Evolutionary conservation across 2,329 filamentous ascomycete genomes (phyloP), one percentile per base, ranked within the genome.

Genomic region (Macroventuria anomochaeta): DNA sequence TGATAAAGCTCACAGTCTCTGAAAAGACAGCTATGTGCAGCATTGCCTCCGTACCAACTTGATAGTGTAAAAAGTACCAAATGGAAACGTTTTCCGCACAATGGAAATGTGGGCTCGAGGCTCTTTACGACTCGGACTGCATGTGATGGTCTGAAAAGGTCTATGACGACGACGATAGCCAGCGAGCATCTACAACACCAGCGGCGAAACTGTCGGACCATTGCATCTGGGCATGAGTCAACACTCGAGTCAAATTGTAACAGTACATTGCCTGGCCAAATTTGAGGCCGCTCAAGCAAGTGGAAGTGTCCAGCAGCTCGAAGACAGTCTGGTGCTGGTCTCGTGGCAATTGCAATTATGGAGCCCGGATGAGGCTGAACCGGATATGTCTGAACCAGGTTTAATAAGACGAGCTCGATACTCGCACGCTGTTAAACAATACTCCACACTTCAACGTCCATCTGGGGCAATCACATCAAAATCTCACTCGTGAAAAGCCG

Each of bases 161-260:
- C 64, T 65, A 67, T 67, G 64, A 67, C 64, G 64, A 58, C 53
- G 47, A 66, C 63, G 53, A 64, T 51, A 51, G 21, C 31, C 41
- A 41, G 25, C 46, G 46, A 34, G 51, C 46, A 65, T 65, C 57
- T 64, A 18, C 44, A 53, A 46, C 49, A 52, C 46, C 54, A 60
- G 57, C 62, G 60, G 61, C 60, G 56, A 62, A n/a, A 23, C 7
- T 15, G n/a, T 31, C 25, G 34, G 33, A 20, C 44, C 15, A 28
- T 23, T 31, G 18, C 36, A 26, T 7, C 33, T 29, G 8, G 23
- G 13, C 39, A 44, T 54, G 44, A 44, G 33, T 54, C 39, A 44
- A 54, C 21, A 54, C 34, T 48, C 39, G 17, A 31, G 21, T 26
- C 12, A 40, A 37, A 48, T 43, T 49, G 51, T 48, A 48, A 44